Conservation (phyloP, 805 yeast genomes). For the Metschnikowia corniflorae region DNA sequence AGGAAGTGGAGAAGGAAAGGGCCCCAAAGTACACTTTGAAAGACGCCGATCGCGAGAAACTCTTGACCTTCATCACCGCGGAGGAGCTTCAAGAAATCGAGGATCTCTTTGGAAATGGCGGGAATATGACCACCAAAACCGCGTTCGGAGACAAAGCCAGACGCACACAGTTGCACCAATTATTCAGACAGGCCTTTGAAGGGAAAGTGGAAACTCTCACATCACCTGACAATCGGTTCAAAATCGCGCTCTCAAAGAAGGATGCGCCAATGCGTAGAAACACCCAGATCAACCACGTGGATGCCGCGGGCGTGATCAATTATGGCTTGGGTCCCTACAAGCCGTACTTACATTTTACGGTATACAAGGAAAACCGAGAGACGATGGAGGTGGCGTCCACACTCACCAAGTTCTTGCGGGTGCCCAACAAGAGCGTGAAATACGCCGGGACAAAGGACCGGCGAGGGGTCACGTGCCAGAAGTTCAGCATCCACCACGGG, state of each 20-base stretch:
- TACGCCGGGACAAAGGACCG: slow-evolving; percentile 97
- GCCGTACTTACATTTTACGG: slow-evolving; percentile 66
- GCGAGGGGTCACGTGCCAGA: slow-evolving; percentile 92
- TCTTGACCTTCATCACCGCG: slow-evolving; percentile 56
- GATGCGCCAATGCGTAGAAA: slow-evolving; percentile 34
- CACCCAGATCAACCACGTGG: slow-evolving; percentile 38
- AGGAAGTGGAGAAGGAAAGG: not conserved
- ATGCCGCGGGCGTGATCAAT: slow-evolving; percentile 52
- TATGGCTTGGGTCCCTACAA: slow-evolving; percentile 74
- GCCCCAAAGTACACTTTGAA: slow-evolving; percentile 40
- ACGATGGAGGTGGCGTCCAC: slow-evolving; percentile 91
- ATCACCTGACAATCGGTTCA: slow-evolving; percentile 60
- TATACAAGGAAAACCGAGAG: slow-evolving; percentile 93
- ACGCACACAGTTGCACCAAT: slow-evolving; percentile 78
- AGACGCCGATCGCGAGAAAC: slow-evolving; percentile 43
- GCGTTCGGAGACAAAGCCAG: slow-evolving; percentile 60
- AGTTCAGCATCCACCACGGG: slow-evolving; percentile 63
- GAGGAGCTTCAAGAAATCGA: slow-evolving; percentile 57
- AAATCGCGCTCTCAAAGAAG: slow-evolving; percentile 51
- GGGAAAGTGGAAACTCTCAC: slow-evolving; percentile 79
- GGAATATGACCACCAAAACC: slow-evolving; percentile 54
- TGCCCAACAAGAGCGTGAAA: slow-evolving; percentile 67
- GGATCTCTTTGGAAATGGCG: slow-evolving; percentile 51
- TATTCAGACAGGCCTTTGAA: slow-evolving; percentile 69
- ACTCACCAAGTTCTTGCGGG: slow-evolving; percentile 66